Evolutionary conservation across 169 alveolate genomes (phyloP).

Genomic region (Plasmodium vivax): DNA sequence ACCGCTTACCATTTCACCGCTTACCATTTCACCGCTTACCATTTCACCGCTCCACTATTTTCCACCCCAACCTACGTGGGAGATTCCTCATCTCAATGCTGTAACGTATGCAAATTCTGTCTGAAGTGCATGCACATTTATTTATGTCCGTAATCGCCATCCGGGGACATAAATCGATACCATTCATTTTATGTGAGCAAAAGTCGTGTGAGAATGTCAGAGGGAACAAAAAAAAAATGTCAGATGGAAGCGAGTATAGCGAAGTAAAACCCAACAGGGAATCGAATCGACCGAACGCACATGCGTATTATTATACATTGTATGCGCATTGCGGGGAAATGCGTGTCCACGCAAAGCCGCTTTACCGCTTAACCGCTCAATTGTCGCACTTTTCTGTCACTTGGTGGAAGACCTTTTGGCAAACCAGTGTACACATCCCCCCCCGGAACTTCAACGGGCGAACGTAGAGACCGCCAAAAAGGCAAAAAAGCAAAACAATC

Average conservation of each 20-base stretch:
- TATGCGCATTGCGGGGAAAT: not conserved
- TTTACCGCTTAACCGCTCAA: not conserved
- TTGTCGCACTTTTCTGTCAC: not conserved
- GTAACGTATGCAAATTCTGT: not conserved
- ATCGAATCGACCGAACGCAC: not conserved
- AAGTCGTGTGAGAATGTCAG: not conserved
- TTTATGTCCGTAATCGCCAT: not conserved
- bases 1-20: not conserved
- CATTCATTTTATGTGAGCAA: not conserved
- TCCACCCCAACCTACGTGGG: not conserved
- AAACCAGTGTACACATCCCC: not conserved
- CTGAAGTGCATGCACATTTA: not conserved
- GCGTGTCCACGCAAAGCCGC: not conserved
- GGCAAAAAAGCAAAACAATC: not conserved
- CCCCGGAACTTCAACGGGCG: not conserved
- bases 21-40: not conserved
- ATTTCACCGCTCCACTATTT: not conserved
- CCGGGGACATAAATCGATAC: not conserved
- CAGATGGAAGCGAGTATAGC: not conserved
- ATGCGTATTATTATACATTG: not conserved
- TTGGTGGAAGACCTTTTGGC: not conserved
- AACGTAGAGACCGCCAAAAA: not conserved
- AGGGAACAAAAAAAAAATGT: not conserved
- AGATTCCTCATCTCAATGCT: not conserved
- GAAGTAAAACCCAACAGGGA: not conserved